Percentiles rank a stretch among this genome's conserved stretches.
phyloP scores from a whole-genome alignment of 2,329 filamentous ascomycete species.

The Chaetomium sp. region DNA sequence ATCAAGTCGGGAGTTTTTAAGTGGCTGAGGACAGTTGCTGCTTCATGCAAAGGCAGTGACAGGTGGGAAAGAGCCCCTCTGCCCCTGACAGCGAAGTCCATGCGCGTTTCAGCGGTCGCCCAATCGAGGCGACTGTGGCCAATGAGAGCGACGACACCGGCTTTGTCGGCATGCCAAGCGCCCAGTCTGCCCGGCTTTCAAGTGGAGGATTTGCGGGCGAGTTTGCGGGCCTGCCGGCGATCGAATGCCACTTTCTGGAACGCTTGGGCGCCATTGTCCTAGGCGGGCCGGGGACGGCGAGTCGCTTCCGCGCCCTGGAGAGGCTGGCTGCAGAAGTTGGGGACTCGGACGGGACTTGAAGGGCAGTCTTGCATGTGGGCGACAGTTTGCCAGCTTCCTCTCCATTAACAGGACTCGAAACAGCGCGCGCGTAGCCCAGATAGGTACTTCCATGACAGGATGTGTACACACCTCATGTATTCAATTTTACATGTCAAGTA shows the following conservation, averaged over 20 bases:
- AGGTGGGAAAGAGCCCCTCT: not conserved
- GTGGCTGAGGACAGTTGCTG: conserved; percentile 3
- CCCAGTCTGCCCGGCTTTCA: not conserved
- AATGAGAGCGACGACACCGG: too few species aligned
- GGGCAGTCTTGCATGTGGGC: not conserved
- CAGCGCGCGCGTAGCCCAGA: not conserved
- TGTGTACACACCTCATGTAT: too few species aligned
- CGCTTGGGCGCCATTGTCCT: too few species aligned
- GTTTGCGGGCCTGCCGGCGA: not conserved
- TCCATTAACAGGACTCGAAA: not conserved
- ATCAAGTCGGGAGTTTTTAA: not conserved
- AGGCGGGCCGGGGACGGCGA: not conserved
- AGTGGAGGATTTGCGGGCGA: not conserved
- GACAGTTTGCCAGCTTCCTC: not conserved
- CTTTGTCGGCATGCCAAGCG: not conserved
- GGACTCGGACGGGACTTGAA: too few species aligned
- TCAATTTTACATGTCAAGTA: too few species aligned
- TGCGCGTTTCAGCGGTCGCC: conserved; percentile 9
- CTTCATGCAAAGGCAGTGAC: conserved; percentile 3
- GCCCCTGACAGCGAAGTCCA: not conserved
- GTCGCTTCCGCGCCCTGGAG: too few species aligned
- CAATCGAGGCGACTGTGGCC: not conserved
- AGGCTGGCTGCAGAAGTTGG: too few species aligned
- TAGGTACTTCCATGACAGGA: too few species aligned
- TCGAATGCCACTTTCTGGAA: not conserved